phyloP scores from a whole-genome alignment of 352 stramenopile genomes.

The Phytophthora megakarya region DNA sequence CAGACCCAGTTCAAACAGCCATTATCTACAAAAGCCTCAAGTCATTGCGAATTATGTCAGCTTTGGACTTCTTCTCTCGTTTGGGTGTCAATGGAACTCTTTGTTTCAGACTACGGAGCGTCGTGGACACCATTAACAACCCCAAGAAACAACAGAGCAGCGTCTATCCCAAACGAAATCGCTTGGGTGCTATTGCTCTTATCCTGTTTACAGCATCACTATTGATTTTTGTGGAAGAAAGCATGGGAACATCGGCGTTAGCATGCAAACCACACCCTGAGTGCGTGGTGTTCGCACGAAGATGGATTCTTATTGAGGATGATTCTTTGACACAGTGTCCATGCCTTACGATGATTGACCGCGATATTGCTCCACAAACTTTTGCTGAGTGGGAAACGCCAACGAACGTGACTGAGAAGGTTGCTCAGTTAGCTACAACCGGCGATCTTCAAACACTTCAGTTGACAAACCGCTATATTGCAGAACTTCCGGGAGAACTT shows the following conservation, averaged over 20 bases:
- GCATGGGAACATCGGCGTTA: conserved; percentile 15
- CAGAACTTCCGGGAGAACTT: conserved; percentile 34
- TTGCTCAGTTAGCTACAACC: conserved; percentile 26
- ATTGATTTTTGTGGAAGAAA: background rate
- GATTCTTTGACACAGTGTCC: conserved; percentile 34
- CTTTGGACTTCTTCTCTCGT: conserved; percentile 32
- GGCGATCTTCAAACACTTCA: conserved; percentile 39
- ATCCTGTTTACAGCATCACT: conserved; percentile 10
- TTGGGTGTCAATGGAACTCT: conserved; percentile 37
- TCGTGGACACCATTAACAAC: conserved; percentile 16
- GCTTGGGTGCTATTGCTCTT: conserved; percentile 10
- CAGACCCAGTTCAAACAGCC: conserved; percentile 27
- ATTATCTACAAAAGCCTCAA: conserved; percentile 38
- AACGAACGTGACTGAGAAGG: conserved; percentile 35
- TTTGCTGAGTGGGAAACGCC: conserved; percentile 41
- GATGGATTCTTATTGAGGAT: conserved; percentile 25
- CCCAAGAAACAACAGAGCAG: background rate
- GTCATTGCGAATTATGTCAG: conserved; percentile 38
- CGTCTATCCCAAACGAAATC: conserved; percentile 20
- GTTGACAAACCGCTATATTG: conserved; percentile 40
- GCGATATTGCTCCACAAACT: conserved; percentile 18
- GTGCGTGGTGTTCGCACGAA: conserved; percentile 33
- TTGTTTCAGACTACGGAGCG: conserved; percentile 19
- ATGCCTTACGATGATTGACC: conserved; percentile 49
- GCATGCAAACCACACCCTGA: conserved; percentile 26